These are phyloP conservation scores for Colletotrichum melonis DNA, from an alignment of 2,329 filamentous ascomycete species.

Conservation along the genomic window DNA sequence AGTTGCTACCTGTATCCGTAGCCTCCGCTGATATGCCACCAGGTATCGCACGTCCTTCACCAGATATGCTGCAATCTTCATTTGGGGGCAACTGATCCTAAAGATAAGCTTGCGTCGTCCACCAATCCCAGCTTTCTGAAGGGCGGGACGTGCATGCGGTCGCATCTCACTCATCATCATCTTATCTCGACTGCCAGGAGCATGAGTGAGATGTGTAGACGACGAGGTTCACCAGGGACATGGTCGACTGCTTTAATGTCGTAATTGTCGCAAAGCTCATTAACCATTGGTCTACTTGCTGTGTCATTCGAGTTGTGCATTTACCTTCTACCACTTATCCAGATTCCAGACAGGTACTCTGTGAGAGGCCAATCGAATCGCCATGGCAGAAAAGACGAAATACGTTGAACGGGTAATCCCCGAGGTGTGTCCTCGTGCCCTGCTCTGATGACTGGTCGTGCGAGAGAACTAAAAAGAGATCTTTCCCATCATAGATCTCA, in stretches of 20 bases:
- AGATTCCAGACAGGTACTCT: too few relatives aligned
- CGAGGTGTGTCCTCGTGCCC: not conserved
- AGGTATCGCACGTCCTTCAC: too few relatives aligned
- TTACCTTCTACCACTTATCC: too few relatives aligned
- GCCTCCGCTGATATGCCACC: too few relatives aligned
- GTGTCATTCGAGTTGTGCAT: too few relatives aligned
- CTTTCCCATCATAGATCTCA: constrained; percentile 53
- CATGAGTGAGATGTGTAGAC: not conserved
- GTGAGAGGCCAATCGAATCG: not conserved
- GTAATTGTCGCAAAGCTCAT: too few relatives aligned
- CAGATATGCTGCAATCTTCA: too few relatives aligned
- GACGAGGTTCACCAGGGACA: not conserved
- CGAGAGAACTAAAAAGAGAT: constrained; percentile 52
- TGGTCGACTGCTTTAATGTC: not conserved
- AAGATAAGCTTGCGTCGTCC: not conserved
- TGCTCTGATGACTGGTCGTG: not conserved
- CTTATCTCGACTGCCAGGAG: not conserved
- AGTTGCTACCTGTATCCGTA: too few relatives aligned
- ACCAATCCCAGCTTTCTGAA: not conserved
- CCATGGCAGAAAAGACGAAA: constrained; percentile 19
- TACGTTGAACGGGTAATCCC: constrained; percentile 20
- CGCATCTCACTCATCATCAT: not conserved
- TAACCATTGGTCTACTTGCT: too few relatives aligned
- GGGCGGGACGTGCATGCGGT: not conserved
- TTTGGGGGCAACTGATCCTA: not conserved